These are phyloP conservation scores for Xylariaceae sp. DNA, from an alignment of 2,329 filamentous ascomycete species.

Conservation along the genomic window DNA sequence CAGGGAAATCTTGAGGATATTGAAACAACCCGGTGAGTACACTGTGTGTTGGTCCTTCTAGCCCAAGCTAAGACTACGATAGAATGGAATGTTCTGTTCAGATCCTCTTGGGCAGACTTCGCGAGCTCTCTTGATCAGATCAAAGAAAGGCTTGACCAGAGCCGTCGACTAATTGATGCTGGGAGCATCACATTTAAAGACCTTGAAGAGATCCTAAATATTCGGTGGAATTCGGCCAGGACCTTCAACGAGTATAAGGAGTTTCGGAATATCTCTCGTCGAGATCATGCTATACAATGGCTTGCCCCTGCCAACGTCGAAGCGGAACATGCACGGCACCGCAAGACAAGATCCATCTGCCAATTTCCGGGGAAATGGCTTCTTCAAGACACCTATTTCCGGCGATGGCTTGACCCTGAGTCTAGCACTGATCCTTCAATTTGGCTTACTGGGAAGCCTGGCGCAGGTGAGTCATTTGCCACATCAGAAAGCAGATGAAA, in stretches of 20 bases:
- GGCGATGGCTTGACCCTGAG: constrained; percentile 23
- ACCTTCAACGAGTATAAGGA: constrained; percentile 17
- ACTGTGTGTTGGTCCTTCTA: too few species aligned
- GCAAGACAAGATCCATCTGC: constrained; percentile 12
- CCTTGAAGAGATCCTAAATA: constrained; percentile 23
- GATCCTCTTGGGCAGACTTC: constrained; percentile 32
- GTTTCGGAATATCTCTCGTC: constrained; percentile 15
- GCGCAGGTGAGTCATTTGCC: constrained; percentile 30
- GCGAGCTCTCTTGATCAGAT: constrained; percentile 26
- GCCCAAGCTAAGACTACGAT: not conserved
- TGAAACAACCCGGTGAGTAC: constrained; percentile 23
- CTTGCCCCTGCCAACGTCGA: constrained; percentile 13
- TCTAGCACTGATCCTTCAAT: constrained; percentile 25
- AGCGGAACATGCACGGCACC: constrained; percentile 10
- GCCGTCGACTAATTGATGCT: constrained; percentile 30
- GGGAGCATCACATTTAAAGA: constrained; percentile 26
- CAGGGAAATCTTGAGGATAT: constrained; percentile 27
- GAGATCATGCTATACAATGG: constrained; percentile 14
- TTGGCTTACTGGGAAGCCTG: constrained; percentile 39
- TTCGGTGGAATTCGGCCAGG: constrained; percentile 14
- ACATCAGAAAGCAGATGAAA: not conserved
- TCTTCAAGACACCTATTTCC: constrained; percentile 20
- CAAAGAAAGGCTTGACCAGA: constrained; percentile 26
- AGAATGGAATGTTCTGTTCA: constrained; percentile 32
- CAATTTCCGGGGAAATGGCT: constrained; percentile 29